Evolutionary conservation across 768 basidiomycete genomes (phyloP), one percentile per base, ranked within the genome.

Genomic region (Termitomyces titanicus): DNA sequence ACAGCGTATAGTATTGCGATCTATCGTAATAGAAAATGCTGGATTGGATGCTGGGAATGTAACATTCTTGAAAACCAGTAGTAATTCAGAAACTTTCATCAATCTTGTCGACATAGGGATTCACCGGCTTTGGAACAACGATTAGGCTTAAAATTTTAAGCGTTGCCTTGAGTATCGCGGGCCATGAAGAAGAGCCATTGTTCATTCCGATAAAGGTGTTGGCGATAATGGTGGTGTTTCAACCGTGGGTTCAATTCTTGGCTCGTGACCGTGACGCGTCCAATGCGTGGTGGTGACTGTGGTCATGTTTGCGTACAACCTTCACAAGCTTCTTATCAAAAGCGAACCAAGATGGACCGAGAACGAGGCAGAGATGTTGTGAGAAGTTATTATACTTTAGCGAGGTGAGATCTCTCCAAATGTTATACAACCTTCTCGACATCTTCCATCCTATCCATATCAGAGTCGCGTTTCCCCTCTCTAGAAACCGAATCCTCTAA

Each of bases 61-160:
- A n/a, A 60, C 54, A 6, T 27, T 48, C 59, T 55, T 56, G n/a
- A 13, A 3, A 8, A 27, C 12, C 15, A 45, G 24, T 29, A 22
- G 12, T 5, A 37, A 18, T 34, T 17, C 35, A 20, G 27, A 18
- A 18, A 10, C 17, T 31, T 20, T 7, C 12, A 2, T 39, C 18
- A 8, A 46, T 12, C 13, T 38, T 20, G 37, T 25, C 20, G 2
- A 39, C 5, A 18, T 47, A 15, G 18, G 7, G 20, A 51, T 53
- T 54, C 5, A 60, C 59, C 8, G 59, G 59, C 38, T 54, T 60
- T 12, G 55, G 59, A 47, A 48, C 1, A 25, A 60, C 31, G 7
- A 60, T 45, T 0, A 60, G 39, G 17, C 34, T 40, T 13, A 60
- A 33, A 4, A 49, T 15, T 11, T 48, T 59, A 47, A 59, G 46